A percentile compares a stretch with the other conserved stretches of the same genome.
These are phyloP conservation scores for Aspergillus olivimuriae DNA, from an alignment of 495 filamentous ascomycete species.

Conservation along the genomic window DNA sequence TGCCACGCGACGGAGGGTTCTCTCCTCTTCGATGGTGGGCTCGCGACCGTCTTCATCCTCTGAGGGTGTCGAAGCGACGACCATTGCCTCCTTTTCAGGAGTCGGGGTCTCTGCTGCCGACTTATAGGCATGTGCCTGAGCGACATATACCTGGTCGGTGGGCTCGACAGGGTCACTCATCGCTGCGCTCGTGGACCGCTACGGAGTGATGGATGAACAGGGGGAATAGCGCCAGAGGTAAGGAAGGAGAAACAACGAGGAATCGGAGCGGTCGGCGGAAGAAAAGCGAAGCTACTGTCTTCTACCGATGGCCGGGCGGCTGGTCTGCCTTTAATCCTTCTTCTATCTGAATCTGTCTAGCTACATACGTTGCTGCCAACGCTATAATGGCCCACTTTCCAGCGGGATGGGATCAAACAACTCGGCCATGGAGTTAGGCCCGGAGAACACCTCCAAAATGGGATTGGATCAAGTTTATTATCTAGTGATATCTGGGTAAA, in stretches of 20 bases:
- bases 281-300: background rate
- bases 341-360: too few relatives aligned
- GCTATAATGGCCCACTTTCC: too few relatives aligned
- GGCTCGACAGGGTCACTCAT: constrained; percentile 10
- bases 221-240: background rate
- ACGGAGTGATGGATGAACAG: background rate
- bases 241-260: background rate
- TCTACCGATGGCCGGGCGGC: too few relatives aligned
- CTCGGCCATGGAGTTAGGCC: too few relatives aligned
- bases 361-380: too few relatives aligned
- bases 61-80: background rate
- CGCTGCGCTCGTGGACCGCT: background rate
- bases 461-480: too few relatives aligned
- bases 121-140: constrained; percentile 5
- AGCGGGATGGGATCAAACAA: too few relatives aligned
- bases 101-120: constrained; percentile 4
- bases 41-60: constrained; percentile 1
- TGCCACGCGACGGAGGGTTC: constrained; percentile 56
- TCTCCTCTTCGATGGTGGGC: constrained; percentile 55
- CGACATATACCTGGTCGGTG: constrained; percentile 6
- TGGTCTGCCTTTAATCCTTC: too few relatives aligned
- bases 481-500: too few relatives aligned
- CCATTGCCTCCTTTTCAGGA: background rate
- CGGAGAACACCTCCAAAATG: too few relatives aligned
- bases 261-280: background rate